Evolutionary conservation across 495 filamentous ascomycete species (phyloP), one percentile per base, ranked within the genome.

Genomic region (Aspergillus mulundensis): DNA sequence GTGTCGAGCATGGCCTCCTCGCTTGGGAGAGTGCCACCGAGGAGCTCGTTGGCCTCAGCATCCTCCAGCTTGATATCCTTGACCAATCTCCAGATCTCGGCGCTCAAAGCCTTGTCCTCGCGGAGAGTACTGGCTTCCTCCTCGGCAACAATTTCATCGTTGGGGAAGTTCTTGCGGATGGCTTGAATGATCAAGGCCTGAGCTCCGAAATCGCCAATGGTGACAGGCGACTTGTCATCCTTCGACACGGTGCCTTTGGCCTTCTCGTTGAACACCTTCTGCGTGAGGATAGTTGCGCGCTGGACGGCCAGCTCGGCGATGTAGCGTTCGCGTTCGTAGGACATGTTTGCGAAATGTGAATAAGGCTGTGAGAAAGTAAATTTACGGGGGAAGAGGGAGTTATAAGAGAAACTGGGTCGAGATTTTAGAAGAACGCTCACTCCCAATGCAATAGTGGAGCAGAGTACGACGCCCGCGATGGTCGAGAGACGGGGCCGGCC

Each of bases 131-230:
- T 82, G 0, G 94, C 84, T 67, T 99, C 95, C 74, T 99, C 94
- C 73, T 99, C 94, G 54, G 88, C 94, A 28, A 97, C 90, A 54
- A 97, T 87, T 72, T 90, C 85, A 66, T 98, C 94, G 14, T 82
- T 65, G 38, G 94, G 94, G 78, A 98, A 97, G 69, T 88, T 89
- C 70, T 86, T 81, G 73, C 86, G 84, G 56, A 98, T 84, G 45
- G 94, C 91, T 54, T 84, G 80, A 62, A 97, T 96, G 66, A 97
- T 95, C 58, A 97, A 80, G 36, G 95, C 95, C 75, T 98, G 94
- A 52, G 95, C 94, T 62, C 95, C 95, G 66, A 95, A 97, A 75
- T 98, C 94, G 67, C 91, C 94, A 60, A 97, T 91, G 28, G 94
- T 98, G 60, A 98, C 94, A 57, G 95, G 94, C 21, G 95, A 97